phyloP scores from a whole-genome alignment of 2,329 filamentous ascomycete species.

The Aspergillus sp. region DNA sequence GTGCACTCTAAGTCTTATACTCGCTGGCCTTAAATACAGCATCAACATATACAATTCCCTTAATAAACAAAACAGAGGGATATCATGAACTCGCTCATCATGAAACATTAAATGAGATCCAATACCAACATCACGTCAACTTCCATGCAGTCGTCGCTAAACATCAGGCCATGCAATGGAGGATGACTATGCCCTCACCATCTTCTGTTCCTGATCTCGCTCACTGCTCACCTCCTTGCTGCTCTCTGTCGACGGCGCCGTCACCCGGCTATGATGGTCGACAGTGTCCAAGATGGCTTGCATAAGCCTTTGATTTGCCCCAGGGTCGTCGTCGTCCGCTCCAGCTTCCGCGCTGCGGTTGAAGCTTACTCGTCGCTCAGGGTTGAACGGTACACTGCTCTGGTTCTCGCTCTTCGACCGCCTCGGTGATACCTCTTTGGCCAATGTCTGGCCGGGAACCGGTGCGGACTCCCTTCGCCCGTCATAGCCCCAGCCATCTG shows the following conservation, averaged over 20 bases:
- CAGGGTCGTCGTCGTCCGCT: constrained; percentile 27
- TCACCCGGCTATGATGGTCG: constrained; percentile 28
- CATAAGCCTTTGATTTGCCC: constrained; percentile 31
- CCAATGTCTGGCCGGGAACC: constrained; percentile 13
- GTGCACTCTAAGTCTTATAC: no score
- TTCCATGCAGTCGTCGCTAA: no score
- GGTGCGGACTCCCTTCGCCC: constrained; percentile 14
- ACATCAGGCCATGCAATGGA: no score
- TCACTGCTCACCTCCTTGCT: constrained; percentile 12
- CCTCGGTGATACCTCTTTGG: constrained; percentile 21
- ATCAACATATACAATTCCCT: no score
- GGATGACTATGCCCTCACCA: constrained; percentile 13
- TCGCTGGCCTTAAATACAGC: no score
- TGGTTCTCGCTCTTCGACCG: constrained; percentile 32
- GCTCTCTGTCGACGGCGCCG: constrained; percentile 17
- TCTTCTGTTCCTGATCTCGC: constrained; percentile 18
- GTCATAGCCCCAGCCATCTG: constrained; percentile 4
- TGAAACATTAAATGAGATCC: not conserved
- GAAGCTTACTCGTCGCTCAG: constrained; percentile 13
- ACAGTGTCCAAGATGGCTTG: constrained; percentile 36
- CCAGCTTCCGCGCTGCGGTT: constrained; percentile 8
- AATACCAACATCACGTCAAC: no score
- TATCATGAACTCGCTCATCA: no score
- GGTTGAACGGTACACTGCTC: constrained; percentile 9
- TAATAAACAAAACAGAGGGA: no score